Conservation (phyloP, 2,329 filamentous ascomycete species). For the Penicillium crustosum region DNA sequence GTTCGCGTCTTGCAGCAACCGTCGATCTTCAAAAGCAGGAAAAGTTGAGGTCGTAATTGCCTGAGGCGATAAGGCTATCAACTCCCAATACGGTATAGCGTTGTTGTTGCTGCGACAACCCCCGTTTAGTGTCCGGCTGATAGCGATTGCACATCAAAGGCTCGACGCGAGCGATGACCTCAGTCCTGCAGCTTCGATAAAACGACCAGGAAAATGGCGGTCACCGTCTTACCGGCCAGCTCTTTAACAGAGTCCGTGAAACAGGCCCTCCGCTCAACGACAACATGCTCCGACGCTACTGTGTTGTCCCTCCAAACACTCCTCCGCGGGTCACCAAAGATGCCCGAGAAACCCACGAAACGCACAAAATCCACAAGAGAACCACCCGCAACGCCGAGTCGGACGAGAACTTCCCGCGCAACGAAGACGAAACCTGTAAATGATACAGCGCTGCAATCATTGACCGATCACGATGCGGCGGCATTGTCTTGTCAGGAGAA, state of each 20-base stretch:
- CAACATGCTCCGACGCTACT: conserved; percentile 53
- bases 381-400: conserved; percentile 16
- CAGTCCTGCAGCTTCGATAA: conserved; percentile 18
- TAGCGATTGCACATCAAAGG: conserved; percentile 26
- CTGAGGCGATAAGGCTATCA: conserved; percentile 17
- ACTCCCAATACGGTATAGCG: conserved; percentile 21
- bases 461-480: conserved; percentile 28
- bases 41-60: conserved; percentile 9
- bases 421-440: conserved; percentile 29
- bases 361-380: conserved; percentile 29
- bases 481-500: conserved; percentile 40
- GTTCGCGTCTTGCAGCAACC: conserved; percentile 1
- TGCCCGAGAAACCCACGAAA: conserved; percentile 26
- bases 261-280: conserved; percentile 53
- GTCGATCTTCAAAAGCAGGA: conserved; percentile 6
- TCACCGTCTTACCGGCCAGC: conserved; percentile 33
- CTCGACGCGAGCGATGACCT: conserved; percentile 16
- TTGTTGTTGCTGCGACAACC: conserved; percentile 35
- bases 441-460: conserved; percentile 26
- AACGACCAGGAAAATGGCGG: conserved; percentile 29
- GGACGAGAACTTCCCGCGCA: conserved; percentile 26
- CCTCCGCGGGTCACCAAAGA: conserved; percentile 32
- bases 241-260: conserved; percentile 51
- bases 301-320: conserved; percentile 42
- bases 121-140: conserved; percentile 19